Percentiles rank a stretch among this genome's conserved stretches.
Conservation (phyloP, 176 grass and related monocot genomes). For the Alopecurus myosuroides region DNA sequence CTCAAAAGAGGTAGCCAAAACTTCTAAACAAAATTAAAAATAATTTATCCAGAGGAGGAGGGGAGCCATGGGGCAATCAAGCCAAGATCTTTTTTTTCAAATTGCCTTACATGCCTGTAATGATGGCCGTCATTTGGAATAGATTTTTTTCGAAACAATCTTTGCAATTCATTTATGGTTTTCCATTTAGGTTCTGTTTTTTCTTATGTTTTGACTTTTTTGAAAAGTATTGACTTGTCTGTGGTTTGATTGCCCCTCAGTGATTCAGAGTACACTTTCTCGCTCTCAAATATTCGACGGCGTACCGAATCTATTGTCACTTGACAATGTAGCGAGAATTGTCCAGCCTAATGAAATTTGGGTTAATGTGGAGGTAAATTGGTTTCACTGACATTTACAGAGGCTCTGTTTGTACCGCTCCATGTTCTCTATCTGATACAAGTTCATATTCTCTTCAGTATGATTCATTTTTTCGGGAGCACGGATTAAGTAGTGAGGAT, state of each 20-base stretch:
- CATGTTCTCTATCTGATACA: neutral
- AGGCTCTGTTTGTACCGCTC: neutral
- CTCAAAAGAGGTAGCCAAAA: neutral
- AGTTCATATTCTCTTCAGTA: constrained; percentile 34
- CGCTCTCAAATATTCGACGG: constrained; percentile 73
- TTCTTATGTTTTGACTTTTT: neutral
- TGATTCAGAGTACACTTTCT: constrained; percentile 65
- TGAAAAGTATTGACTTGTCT: constrained; percentile 9
- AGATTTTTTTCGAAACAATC: neutral
- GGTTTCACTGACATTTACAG: neutral
- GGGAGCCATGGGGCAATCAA: neutral
- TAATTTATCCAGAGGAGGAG: neutral
- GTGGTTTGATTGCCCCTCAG: constrained; percentile 38
- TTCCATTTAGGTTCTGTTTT: constrained; percentile 16
- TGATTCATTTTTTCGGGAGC: constrained; percentile 50
- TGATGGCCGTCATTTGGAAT: neutral
- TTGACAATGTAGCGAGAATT: constrained; percentile 44
- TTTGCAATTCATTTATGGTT: neutral
- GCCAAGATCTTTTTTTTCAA: neutral
- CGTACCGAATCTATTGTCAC: constrained; percentile 11
- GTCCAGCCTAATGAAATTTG: constrained; percentile 48
- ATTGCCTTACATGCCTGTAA: neutral
- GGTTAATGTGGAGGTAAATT: constrained; percentile 79
- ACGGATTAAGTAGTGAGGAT: constrained; percentile 44
- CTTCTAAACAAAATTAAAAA: neutral